Evolutionary conservation across 164 flowering plant genomes (phyloP).

Genomic region (Amborella trichopoda): DNA sequence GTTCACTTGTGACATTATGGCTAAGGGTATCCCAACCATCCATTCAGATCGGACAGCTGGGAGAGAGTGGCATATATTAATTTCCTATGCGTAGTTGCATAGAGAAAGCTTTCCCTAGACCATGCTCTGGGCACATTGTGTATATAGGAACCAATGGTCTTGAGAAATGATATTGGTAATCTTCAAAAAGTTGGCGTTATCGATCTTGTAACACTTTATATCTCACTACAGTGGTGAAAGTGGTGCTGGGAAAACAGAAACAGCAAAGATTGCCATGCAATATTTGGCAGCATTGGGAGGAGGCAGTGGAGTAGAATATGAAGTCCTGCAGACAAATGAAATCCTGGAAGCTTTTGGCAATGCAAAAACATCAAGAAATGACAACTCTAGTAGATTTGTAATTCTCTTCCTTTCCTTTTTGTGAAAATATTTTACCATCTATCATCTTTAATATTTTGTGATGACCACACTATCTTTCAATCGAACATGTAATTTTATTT

Average conservation of each 20-base stretch:
- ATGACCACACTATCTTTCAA: too few species aligned
- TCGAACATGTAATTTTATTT: too few species aligned
- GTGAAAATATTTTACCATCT: too few species aligned
- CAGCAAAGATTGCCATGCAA: slow-evolving; percentile 72
- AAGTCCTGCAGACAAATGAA: slow-evolving; percentile 45
- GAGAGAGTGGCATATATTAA: too few species aligned
- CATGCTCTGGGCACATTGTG: too few species aligned
- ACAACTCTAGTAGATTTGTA: slow-evolving; percentile 81
- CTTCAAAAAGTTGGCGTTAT: too few species aligned
- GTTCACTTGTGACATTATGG: too few species aligned
- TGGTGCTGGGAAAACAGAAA: slow-evolving; percentile 93
- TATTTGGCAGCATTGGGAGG: slow-evolving; percentile 69
- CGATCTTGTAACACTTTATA: neutral
- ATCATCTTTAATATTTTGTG: too few species aligned
- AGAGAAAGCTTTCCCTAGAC: neutral
- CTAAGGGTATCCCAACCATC: too few species aligned
- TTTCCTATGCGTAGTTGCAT: too few species aligned
- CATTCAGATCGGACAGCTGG: too few species aligned
- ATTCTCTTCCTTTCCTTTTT: slow-evolving; percentile 1
- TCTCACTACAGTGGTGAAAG: slow-evolving; percentile 75
- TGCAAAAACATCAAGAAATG: slow-evolving; percentile 83
- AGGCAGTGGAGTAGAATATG: slow-evolving; percentile 41
- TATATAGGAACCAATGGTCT: too few species aligned
- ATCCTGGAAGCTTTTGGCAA: slow-evolving; percentile 96
- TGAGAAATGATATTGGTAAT: neutral